Base-by-base conservation (phyloP, 129 eudicot genomes). In the Flaveria brownii region DNA sequence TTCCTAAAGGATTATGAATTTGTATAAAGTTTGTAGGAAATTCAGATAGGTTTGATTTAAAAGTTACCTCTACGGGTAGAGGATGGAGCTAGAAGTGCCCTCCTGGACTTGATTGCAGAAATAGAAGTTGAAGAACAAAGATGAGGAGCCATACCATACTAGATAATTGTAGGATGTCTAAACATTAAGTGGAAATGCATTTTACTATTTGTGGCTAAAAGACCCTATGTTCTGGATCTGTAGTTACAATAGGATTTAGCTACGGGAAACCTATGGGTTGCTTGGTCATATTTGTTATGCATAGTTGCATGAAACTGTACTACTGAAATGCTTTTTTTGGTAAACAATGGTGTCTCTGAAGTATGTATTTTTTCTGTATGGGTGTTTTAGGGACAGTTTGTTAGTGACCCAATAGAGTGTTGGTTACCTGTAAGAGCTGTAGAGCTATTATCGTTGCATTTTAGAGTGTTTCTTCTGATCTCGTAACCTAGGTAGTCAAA, bases 281-380 rank as follows among this genome's bases (percentile, higher is more conserved):
- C 23, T 26, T 68, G 77, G 82, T 78, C 20, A 76, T 70, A 60
- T 61, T 17, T 78, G 64, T 45, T 26, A 39, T 26, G 60, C 23
- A 61, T 46, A 69, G 17, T 69, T 45, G 25, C n/a, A 57, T 70
- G 20, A 60, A 9, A 14, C 25, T 23, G 62, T 80, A 78, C 76
- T 30, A 47, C 15, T 20, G 39, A 28, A 25, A 63, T 36, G 22
- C 74, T 33, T 9, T 69, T 80, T 74, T 17, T 18, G 60, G 79
- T 65, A 73, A 79, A 65, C 18, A 45, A 64, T 65, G 43, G 28
- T 72, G 50, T 64, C 7, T 59, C 59, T 72, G 60, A 63, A 64
- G 68, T 72, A 8, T 64, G 39, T 49, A 62, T 54, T 33, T 71
- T 4, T 49, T 49, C 62, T 13, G 26, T 78, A 78, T 20, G 64